Percentiles rank a stretch among this genome's conserved stretches.
Evolutionary conservation across 306 rosid species (phyloP).

Genomic region (Urtica urens): DNA sequence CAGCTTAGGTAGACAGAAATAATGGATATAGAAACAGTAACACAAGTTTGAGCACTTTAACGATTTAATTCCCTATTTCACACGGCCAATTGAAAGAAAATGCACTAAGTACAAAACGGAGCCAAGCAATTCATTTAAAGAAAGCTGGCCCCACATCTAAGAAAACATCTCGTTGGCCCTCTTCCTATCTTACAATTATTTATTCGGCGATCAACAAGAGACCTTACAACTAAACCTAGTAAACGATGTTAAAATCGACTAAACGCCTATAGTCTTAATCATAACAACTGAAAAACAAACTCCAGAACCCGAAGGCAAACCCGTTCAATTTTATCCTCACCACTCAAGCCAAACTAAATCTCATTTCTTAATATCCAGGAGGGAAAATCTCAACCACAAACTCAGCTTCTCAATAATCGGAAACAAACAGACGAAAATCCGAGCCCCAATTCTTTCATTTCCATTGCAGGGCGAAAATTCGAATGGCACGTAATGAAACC

Average conservation of each 20-base stretch:
- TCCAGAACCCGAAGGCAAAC: slow-evolving; percentile 1
- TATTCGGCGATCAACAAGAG: not conserved
- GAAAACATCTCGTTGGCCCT: not conserved
- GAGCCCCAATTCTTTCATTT: too few relatives aligned
- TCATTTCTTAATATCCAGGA: slow-evolving; percentile 5
- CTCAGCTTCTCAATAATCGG: too few relatives aligned
- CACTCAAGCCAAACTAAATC: slow-evolving; percentile 11
- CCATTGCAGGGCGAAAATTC: too few relatives aligned
- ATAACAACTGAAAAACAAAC: not conserved
- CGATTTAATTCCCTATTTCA: not conserved
- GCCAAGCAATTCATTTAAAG: not conserved
- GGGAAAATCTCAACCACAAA: not conserved
- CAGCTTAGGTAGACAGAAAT: not conserved
- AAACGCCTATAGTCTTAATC: not conserved
- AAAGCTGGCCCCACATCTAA: slow-evolving; percentile 7
- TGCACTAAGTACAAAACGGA: not conserved
- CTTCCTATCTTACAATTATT: not conserved
- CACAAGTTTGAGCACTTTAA: not conserved
- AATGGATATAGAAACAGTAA: too few relatives aligned
- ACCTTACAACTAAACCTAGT: not conserved
- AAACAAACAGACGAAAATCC: not conserved
- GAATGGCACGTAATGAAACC: not conserved
- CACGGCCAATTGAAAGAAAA: not conserved
- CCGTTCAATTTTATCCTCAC: slow-evolving; percentile 6
- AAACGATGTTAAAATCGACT: not conserved